Conservation (phyloP, 2,329 filamentous ascomycete species). For the Aspergillus latus region DNA sequence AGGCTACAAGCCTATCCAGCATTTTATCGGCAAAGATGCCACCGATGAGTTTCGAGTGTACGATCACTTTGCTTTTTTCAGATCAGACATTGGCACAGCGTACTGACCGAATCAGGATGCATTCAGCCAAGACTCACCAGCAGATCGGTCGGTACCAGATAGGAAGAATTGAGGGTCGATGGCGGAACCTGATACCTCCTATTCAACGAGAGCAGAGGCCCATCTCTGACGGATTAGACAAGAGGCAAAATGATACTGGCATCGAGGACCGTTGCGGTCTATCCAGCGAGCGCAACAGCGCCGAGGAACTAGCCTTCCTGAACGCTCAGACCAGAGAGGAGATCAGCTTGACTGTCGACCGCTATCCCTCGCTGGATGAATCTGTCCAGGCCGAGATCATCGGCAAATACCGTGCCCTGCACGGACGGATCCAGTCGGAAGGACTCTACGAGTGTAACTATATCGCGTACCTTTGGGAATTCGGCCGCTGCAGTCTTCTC, state of each 20-base stretch:
- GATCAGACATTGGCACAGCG: too few species aligned
- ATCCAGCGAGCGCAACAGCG: not conserved
- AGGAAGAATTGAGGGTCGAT: slow-evolving; percentile 72
- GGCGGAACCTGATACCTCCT: slow-evolving; percentile 83
- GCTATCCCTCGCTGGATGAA: slow-evolving; percentile 73
- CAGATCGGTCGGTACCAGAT: slow-evolving; percentile 79
- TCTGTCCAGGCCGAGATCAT: slow-evolving; percentile 72
- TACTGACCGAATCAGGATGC: slow-evolving; percentile 58
- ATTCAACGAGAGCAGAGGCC: slow-evolving; percentile 70
- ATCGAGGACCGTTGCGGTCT: not conserved
- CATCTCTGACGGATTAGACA: not conserved
- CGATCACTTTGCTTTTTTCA: too few species aligned
- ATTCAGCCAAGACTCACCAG: slow-evolving; percentile 71
- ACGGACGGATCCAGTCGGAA: slow-evolving; percentile 51
- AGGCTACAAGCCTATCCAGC: slow-evolving; percentile 80
- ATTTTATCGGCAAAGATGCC: slow-evolving; percentile 90
- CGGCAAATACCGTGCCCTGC: slow-evolving; percentile 50
- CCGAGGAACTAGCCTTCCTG: slow-evolving; percentile 21
- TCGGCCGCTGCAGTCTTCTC: slow-evolving; percentile 65
- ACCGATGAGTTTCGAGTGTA: slow-evolving; percentile 71
- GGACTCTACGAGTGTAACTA: slow-evolving; percentile 81
- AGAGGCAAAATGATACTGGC: not conserved
- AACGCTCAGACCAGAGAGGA: slow-evolving; percentile 14
- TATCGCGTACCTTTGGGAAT: slow-evolving; percentile 69
- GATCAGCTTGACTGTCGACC: slow-evolving; percentile 43